Conservation (phyloP, 352 stramenopile genomes). For the Blastocystis sp. region DNA sequence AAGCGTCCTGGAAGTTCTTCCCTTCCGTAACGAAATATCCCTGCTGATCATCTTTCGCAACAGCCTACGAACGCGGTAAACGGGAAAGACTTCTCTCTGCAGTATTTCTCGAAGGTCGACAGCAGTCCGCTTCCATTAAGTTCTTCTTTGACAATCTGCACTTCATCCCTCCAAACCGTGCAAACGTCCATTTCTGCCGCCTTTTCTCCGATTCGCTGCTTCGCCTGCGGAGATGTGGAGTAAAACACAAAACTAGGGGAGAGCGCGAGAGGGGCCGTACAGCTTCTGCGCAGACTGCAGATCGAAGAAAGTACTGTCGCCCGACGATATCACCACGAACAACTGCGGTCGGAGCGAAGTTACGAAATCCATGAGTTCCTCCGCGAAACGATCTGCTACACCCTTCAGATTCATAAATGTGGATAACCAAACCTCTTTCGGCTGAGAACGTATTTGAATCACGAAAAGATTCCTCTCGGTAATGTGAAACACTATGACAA, state of each 20-base stretch:
- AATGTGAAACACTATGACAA: constrained; percentile 8
- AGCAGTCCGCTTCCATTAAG: constrained; percentile 6
- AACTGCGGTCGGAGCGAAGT: not conserved
- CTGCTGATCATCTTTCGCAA: not conserved
- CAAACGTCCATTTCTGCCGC: not conserved
- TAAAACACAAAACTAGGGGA: constrained; percentile 3
- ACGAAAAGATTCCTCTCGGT: not conserved
- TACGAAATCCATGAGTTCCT: not conserved
- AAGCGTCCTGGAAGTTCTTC: not conserved
- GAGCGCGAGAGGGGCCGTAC: not conserved
- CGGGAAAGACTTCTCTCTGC: not conserved
- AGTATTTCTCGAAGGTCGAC: not conserved
- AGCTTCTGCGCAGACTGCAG: not conserved
- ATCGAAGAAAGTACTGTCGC: constrained; percentile 42
- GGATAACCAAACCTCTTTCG: not conserved
- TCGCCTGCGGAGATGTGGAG: not conserved
- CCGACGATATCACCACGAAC: not conserved
- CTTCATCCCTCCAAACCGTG: not conserved
- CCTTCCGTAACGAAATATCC: constrained; percentile 17
- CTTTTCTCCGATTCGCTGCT: not conserved
- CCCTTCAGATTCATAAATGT: not conserved
- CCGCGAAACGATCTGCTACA: not conserved
- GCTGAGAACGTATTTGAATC: constrained; percentile 25
- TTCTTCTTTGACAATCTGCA: not conserved
- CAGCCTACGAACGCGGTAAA: not conserved